These are phyloP conservation scores for Sisymbrium irio DNA, from an alignment of 345 rosid species.

Conservation along the genomic window DNA sequence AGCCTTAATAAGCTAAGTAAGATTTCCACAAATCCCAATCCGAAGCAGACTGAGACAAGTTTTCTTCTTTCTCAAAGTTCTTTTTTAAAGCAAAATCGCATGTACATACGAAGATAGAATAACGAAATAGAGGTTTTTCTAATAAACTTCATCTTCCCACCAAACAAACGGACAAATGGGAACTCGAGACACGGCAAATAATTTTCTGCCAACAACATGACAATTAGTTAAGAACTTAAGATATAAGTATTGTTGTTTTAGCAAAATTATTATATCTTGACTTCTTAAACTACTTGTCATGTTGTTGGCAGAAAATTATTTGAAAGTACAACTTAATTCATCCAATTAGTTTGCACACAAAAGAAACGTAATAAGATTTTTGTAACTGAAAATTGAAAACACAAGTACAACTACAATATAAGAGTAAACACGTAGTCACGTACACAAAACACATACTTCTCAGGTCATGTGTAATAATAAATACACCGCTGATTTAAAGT, in stretches of 20 bases:
- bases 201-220: not conserved
- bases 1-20: not conserved
- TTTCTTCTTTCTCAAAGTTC: no score
- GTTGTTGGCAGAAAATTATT: no score
- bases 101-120: not conserved
- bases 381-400: not conserved
- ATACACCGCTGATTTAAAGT: constrained; percentile 6
- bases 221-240: not conserved
- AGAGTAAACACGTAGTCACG: not conserved
- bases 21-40: not conserved
- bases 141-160: not conserved
- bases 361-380: not conserved
- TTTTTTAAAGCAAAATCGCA: not conserved
- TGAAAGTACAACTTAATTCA: no score
- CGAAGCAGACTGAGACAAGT: not conserved
- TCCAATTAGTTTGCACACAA: not conserved
- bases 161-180: not conserved
- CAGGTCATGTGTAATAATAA: not conserved
- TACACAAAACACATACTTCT: not conserved
- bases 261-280: no score
- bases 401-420: not conserved
- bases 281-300: no score
- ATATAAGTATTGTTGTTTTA: no score
- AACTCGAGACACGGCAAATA: not conserved
- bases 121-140: not conserved